phyloP scores from a whole-genome alignment of 306 rosid genomes.

The Castanea mollissima region DNA sequence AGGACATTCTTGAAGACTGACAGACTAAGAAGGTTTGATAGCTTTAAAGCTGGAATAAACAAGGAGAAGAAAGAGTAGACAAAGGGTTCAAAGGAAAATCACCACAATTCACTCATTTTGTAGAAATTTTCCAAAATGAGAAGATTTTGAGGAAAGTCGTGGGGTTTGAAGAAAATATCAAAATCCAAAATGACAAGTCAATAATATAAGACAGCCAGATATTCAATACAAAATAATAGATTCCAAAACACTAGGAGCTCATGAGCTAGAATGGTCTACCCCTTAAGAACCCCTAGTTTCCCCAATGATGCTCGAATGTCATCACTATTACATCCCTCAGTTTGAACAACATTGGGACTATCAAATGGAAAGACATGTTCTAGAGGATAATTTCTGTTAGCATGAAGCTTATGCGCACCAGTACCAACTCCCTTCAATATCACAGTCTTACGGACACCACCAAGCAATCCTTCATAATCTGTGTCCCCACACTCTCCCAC shows the following conservation, averaged over 20 bases:
- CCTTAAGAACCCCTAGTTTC: slow-evolving; percentile 40
- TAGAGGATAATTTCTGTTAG: slow-evolving; percentile 40
- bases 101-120: background rate
- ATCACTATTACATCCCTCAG: slow-evolving; percentile 25
- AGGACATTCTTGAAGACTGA: background rate
- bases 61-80: background rate
- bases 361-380: slow-evolving; percentile 31
- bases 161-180: background rate
- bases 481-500: slow-evolving; percentile 63
- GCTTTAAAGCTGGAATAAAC: background rate
- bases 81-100: background rate
- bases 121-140: background rate
- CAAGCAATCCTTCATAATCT: slow-evolving; percentile 53
- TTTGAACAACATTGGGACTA: slow-evolving; percentile 38
- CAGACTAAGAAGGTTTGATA: background rate
- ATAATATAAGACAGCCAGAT: background rate
- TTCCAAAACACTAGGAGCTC: background rate
- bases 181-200: background rate
- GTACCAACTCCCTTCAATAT: slow-evolving; percentile 36
- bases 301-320: slow-evolving; percentile 35
- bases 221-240: background rate
- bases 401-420: slow-evolving; percentile 39
- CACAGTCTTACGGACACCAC: slow-evolving; percentile 47
- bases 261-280: background rate
- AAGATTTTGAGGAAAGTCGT: background rate